phyloP scores from a whole-genome alignment of 2,329 filamentous ascomycete species.

The Exserohilum rostratum region DNA sequence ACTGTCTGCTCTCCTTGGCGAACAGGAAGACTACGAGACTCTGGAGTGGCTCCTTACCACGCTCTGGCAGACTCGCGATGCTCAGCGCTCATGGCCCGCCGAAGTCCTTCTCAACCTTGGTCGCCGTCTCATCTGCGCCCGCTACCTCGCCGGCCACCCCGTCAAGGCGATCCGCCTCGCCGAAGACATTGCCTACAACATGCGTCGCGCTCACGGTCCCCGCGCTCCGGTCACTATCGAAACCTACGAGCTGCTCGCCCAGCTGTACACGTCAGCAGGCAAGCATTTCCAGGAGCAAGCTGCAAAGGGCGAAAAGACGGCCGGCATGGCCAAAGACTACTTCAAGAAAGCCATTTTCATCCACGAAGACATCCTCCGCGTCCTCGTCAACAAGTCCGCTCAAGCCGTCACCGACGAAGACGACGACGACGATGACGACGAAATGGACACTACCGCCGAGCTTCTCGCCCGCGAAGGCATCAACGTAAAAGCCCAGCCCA shows the following conservation, averaged over 20 bases:
- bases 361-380: slow-evolving; percentile 43
- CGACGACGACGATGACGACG: slow-evolving; percentile 42
- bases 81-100: slow-evolving; percentile 42
- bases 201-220: slow-evolving; percentile 59
- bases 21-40: slow-evolving; percentile 53
- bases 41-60: slow-evolving; percentile 49
- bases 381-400: slow-evolving; percentile 35
- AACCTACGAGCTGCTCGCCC: slow-evolving; percentile 57
- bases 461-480: slow-evolving; percentile 47
- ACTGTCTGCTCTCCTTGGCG: slow-evolving; percentile 52
- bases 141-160: slow-evolving; percentile 57
- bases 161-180: slow-evolving; percentile 51
- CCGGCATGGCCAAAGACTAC: slow-evolving; percentile 44
- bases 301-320: slow-evolving; percentile 42
- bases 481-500: slow-evolving; percentile 28
- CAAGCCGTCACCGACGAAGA: slow-evolving; percentile 31
- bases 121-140: slow-evolving; percentile 59
- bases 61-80: slow-evolving; percentile 46
- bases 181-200: slow-evolving; percentile 63
- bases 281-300: slow-evolving; percentile 48
- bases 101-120: slow-evolving; percentile 58
- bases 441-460: slow-evolving; percentile 44
- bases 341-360: slow-evolving; percentile 47
- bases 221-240: slow-evolving; percentile 56
- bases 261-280: slow-evolving; percentile 55